phyloP scores from a whole-genome alignment of 176 grass and related monocot genomes.

The Zea luxurians region DNA sequence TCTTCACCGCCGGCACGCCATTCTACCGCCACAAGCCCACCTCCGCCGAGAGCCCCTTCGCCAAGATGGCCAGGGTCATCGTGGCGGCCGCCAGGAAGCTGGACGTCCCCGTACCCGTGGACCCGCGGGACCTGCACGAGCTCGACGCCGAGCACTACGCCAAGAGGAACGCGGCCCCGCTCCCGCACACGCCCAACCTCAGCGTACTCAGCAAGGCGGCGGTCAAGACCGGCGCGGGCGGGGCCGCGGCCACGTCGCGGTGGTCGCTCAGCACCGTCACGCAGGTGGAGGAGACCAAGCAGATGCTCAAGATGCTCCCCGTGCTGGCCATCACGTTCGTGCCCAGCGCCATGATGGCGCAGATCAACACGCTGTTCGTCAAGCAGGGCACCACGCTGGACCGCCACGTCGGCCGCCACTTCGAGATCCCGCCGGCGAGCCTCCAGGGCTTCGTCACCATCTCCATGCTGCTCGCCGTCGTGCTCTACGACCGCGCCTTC shows the following conservation, averaged over 20 bases:
- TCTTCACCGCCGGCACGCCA: slow-evolving; percentile 71
- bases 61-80: slow-evolving; percentile 71
- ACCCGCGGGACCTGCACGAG: slow-evolving; percentile 71
- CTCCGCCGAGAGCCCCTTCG: slow-evolving; percentile 70
- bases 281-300: slow-evolving; percentile 88
- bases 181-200: slow-evolving; percentile 51
- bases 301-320: slow-evolving; percentile 85
- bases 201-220: slow-evolving; percentile 67
- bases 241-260: slow-evolving; percentile 16
- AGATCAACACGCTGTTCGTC: slow-evolving; percentile 86
- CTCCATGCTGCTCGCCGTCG: slow-evolving; percentile 74
- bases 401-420: slow-evolving; percentile 53
- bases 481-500: slow-evolving; percentile 75
- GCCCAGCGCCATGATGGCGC: slow-evolving; percentile 70
- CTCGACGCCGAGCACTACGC: slow-evolving; percentile 49
- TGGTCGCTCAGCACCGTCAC: slow-evolving; percentile 92
- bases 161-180: slow-evolving; percentile 38
- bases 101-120: slow-evolving; percentile 26
- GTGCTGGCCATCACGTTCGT: slow-evolving; percentile 68
- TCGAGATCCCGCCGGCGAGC: slow-evolving; percentile 76
- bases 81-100: slow-evolving; percentile 57
- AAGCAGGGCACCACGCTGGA: slow-evolving; percentile 91
- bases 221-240: slow-evolving; percentile 49
- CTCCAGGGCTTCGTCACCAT: slow-evolving; percentile 78
- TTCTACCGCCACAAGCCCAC: slow-evolving; percentile 84